Percentiles rank a stretch among this genome's conserved stretches.
Evolutionary conservation across 352 stramenopile species (phyloP).

Genomic region (Phytophthora pseudosyringae): DNA sequence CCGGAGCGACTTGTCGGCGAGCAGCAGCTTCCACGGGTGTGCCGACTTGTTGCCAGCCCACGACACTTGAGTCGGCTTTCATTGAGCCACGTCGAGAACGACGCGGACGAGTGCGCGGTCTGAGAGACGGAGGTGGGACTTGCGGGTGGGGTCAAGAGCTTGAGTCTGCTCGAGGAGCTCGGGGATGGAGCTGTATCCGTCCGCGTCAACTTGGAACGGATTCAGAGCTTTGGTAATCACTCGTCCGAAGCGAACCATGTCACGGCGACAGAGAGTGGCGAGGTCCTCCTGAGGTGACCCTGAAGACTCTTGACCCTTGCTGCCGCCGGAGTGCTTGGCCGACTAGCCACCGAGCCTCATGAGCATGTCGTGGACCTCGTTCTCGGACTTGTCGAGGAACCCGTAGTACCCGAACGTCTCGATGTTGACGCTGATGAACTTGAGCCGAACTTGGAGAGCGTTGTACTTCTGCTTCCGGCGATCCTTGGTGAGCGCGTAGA

Average conservation of each 20-base stretch:
- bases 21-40: no score
- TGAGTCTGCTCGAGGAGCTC: no score
- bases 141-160: no score
- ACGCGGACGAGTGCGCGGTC: no score
- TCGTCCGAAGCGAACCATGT: not conserved
- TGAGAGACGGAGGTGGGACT: no score
- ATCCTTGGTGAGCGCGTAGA: not conserved
- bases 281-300: not conserved
- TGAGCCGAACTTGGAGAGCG: not conserved
- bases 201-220: not conserved
- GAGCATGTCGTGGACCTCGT: not conserved
- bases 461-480: not conserved
- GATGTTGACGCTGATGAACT: not conserved
- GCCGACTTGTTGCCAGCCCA: no score
- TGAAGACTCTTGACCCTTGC: not conserved
- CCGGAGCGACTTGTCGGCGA: no score
- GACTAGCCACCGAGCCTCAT: not conserved
- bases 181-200: not conserved
- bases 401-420: not conserved
- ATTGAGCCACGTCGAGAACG: no score
- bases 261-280: not conserved
- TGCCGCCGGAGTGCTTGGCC: not conserved
- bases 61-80: no score
- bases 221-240: not conserved
- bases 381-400: not conserved